Evolutionary conservation across 345 rosid species (phyloP), one percentile per base, ranked within the genome.

Genomic region (Eucalyptus cladocalyx): DNA sequence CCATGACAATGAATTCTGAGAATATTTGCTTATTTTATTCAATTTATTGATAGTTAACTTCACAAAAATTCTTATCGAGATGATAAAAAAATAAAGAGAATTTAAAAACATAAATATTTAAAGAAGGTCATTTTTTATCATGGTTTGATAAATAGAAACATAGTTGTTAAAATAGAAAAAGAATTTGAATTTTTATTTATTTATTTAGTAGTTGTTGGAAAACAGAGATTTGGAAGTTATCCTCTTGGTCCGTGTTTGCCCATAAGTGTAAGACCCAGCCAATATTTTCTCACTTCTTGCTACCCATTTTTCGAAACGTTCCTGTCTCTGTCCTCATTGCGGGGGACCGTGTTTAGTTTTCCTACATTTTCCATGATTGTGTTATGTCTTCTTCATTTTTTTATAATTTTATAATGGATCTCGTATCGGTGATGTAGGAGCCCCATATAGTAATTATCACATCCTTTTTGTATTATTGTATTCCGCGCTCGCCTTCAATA

Each of bases 1-100:
- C 19, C 18, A 6, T 0, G 2, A 62, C 0, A 34, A 37, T 72
- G 13, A 10, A 37, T 34, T 9, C 0, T 7, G 8, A 18, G 23
- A 2, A 32, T 9, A 69, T 34, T 69, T 34, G 14, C 26, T 34
- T 69, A 18, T 69, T 69, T 69, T 10, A 69, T 69, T 67, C 42
- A 18, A 69, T 69, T 15, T 34, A 32, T 19, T 18, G 6, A 32
- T 3, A 34, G 7, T 0, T 2, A 34, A 34, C 12, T 69, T 69
- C 80, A 69, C 21, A 18, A 5, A 34, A 69, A 9, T 58, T 26
- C n/a, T 58, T 24, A 26, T 58, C 1, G 0, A 2, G 32, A 12
- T 12, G 32, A 60, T 11, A 28, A 60, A 5, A 62, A 62, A 30
- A 62, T 28, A 62, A 62, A 62, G 18, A 13, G 69, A 62, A 62